A percentile compares a stretch with the other conserved stretches of the same genome.
Evolutionary conservation across 148 eudicot species (phyloP).

Genomic region (Cornus florida): DNA sequence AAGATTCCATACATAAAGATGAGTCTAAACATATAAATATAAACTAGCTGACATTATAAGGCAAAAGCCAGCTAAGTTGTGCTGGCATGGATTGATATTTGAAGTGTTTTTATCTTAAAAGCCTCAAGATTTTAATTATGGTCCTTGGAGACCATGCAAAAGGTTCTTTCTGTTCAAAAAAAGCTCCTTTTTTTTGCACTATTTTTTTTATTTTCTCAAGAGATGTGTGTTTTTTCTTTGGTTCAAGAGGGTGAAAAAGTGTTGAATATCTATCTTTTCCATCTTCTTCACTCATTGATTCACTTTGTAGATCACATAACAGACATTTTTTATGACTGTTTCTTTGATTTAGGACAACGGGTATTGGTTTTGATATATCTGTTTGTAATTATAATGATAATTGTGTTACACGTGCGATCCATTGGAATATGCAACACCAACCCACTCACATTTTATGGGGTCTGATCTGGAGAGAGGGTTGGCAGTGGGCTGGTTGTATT

Average conservation of each 20-base stretch:
- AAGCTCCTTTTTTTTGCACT: slow-evolving; percentile 21
- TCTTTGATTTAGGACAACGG: slow-evolving; percentile 18
- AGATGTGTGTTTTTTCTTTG: not conserved
- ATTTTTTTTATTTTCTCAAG: not conserved
- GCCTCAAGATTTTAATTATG: slow-evolving; percentile 36
- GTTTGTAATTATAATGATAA: not conserved
- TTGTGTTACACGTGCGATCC: slow-evolving; percentile 16
- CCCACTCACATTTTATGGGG: slow-evolving; percentile 12
- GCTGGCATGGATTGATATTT: slow-evolving; percentile 34
- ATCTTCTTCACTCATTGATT: not conserved
- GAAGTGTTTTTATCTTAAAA: slow-evolving; percentile 28
- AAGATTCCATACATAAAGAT: slow-evolving; percentile 46
- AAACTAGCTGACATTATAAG: slow-evolving; percentile 19
- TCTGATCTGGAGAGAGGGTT: not conserved
- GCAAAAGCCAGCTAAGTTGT: slow-evolving; percentile 24
- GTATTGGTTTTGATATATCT: not conserved
- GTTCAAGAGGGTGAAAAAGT: slow-evolving; percentile 5
- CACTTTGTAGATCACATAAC: slow-evolving; percentile 4
- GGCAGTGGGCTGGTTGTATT: not conserved
- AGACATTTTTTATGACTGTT: slow-evolving; percentile 7
- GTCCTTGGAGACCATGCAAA: slow-evolving; percentile 52
- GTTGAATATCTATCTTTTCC: not conserved
- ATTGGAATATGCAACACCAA: slow-evolving; percentile 10
- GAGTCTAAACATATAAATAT: slow-evolving; percentile 23
- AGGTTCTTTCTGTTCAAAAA: slow-evolving; percentile 29